Evolutionary conservation across 352 stramenopile species (phyloP).

Genomic region (Pythium dissotocum): DNA sequence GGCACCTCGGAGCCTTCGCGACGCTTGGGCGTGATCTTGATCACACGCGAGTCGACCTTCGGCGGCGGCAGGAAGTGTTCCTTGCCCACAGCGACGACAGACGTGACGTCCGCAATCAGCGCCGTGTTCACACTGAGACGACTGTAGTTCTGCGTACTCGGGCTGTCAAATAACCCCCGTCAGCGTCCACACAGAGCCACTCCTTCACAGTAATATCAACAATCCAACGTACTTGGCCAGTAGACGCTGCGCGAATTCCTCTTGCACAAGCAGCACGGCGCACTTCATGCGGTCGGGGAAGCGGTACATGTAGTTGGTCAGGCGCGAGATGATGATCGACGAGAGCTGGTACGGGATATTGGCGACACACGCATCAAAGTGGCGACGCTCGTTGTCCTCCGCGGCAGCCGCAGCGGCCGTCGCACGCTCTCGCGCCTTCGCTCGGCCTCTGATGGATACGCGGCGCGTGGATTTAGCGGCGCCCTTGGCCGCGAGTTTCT

Average conservation of each 20-base stretch:
- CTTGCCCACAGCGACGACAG: constrained; percentile 57
- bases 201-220: background rate
- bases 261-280: constrained; percentile 80
- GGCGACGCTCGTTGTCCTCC: constrained; percentile 19
- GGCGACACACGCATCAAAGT: constrained; percentile 75
- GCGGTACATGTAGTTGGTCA: constrained; percentile 72
- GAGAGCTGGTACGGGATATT: constrained; percentile 90
- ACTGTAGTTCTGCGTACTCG: constrained; percentile 77
- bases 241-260: constrained; percentile 80
- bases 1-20: constrained; percentile 11
- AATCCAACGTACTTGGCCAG: constrained; percentile 49
- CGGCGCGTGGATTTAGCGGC: background rate
- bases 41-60: constrained; percentile 83
- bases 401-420: constrained; percentile 6
- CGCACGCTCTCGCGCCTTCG: constrained; percentile 18
- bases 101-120: constrained; percentile 66
- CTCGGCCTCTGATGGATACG: constrained; percentile 12
- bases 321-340: constrained; percentile 73
- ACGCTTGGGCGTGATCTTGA: constrained; percentile 53
- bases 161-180: constrained; percentile 28
- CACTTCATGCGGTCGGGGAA: constrained; percentile 56
- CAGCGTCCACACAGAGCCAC: background rate
- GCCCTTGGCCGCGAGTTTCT: background rate
- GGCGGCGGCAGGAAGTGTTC: constrained; percentile 74
- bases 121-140: constrained; percentile 79